Evolutionary conservation across 768 basidiomycete genomes (phyloP), one percentile per base, ranked within the genome.

Genomic region (Calocybe cyanea): DNA sequence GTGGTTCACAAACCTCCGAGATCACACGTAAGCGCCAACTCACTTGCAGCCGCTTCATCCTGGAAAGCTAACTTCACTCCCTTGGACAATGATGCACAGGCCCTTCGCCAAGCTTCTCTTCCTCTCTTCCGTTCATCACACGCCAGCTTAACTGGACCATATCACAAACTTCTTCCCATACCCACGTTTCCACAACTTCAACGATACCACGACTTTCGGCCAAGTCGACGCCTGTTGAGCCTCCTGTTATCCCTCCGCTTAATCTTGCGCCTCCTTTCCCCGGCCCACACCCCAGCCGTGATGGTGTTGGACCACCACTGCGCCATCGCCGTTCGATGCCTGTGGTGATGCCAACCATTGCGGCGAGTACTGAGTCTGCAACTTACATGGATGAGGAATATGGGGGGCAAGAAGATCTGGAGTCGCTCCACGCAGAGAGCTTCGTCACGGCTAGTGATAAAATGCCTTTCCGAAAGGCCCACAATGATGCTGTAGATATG

Each of bases 61-160:
- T 30, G 13, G 21, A 41, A 18, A 14, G 35, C 43, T 20, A 36
- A n/a, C n/a, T 10, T 28, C 8, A 10, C 31, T 13, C 32, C 24
- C 25, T 21, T 18, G 40, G 14, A 34, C 36, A 17, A 36, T 37
- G 11, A 33, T 15, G 11, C 23, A 23, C 43, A 76, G 77, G 75
- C 31, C 77, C 76, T 13, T 79, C 78, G 11, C 72, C 73, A 10
- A 63, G 61, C 23, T 72, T 76, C 51, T 71, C 73, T 7, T 66
- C 41, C 25, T 46, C 68, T 0, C 67, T 67, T 19, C 73, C 80
- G 0, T 87, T 87, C 57, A 68, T 87, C 36, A 71, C 76, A 5
- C 76, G 85, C 2, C 80, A 77, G 10, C 62, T 86, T 46, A 87
- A 85, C 56, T 71, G 85, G 25, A 81, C 85, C 4, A 67, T 76